These are phyloP conservation scores for Lodderomyces margitis DNA, from an alignment of 1,139 yeast species.

Conservation along the genomic window DNA sequence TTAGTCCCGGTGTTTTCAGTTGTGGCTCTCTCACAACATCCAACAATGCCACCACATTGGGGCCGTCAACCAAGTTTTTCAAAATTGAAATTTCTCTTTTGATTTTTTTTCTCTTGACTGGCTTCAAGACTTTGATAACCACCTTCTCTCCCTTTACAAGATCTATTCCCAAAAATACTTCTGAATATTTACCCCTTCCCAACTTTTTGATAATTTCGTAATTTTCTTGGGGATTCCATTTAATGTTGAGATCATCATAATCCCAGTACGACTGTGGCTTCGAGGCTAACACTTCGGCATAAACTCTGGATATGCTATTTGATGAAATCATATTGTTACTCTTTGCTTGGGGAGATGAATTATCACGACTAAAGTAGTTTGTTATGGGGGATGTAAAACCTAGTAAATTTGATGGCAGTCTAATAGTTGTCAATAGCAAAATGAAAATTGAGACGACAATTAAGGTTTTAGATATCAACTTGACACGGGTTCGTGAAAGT, in stretches of 20 bases:
- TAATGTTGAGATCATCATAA: conserved; percentile 43
- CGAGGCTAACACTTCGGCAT: conserved; percentile 41
- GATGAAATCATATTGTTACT: conserved; percentile 11
- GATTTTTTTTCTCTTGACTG: conserved; percentile 94
- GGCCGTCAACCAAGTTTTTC: conserved; percentile 84
- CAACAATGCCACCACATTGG: conserved; percentile 74
- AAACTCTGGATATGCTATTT: conserved; percentile 38
- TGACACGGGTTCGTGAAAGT: background rate
- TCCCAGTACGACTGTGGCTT: conserved; percentile 50
- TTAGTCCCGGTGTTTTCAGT: conserved; percentile 88
- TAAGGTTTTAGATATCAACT: background rate
- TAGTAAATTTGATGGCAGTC: background rate
- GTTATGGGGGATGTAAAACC: conserved; percentile 2
- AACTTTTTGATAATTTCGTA: conserved; percentile 46
- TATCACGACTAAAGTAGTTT: background rate
- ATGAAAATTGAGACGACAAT: background rate
- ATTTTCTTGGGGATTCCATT: conserved; percentile 48
- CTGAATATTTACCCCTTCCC: conserved; percentile 51
- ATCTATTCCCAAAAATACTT: conserved; percentile 43
- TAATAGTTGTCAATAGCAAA: background rate
- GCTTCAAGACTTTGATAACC: conserved; percentile 93
- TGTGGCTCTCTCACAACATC: conserved; percentile 91
- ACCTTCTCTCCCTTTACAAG: conserved; percentile 41
- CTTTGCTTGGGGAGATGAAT: background rate
- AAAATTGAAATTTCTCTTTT: conserved; percentile 92